Base-by-base conservation (phyloP, 768 basidiomycete species). In the Pleurotus giganteus region DNA sequence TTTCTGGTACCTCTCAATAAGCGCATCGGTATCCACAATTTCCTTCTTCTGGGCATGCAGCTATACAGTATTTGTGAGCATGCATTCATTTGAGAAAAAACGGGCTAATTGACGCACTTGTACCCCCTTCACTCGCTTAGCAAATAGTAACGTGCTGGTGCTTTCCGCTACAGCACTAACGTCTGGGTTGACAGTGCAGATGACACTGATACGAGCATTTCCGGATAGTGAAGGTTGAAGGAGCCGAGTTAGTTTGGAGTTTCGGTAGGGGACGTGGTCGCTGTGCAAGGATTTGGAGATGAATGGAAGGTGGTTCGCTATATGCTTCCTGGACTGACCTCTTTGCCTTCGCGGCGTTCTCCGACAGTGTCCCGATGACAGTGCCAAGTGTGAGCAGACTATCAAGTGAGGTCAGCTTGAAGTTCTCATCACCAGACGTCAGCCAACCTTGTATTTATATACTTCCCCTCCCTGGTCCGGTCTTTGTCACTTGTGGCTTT, bases 401-500 rank as follows among this genome's bases (percentile, higher is more conserved):
- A 54, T 21, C 29, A 12, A 46, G 37, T 2, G 50, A 49, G 23
- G 15, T 15, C 32, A 55, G 58, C 49, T 61, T 5, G 56, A 50
- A 27, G 27, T 11, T 2, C 31, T 37, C 7, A 32, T n/a, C 11
- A 46, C 21, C 8, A 21, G 21, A 37, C 55, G 41, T 32, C 45
- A 41, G 58, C 65, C 7, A 23, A 85, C 88, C 87, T 89, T 3
- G 89, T 91, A 64, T 99, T 99, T 72, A 98, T 99, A 65, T 94
- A 96, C 65, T 90, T 92, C 11, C 96, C 97, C 69, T 99, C 97
- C 42, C 89, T 81, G n/a, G 94, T 94, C 42, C 97, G 77, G 55
- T 98, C 94, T 67, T 95, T 96, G 69, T 95, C 93, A 1, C 89
- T 91, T 0, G 95, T 98, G 0, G 95, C 96, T 66, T 88, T 93